A percentile compares a stretch with the other conserved stretches of the same genome.
phyloP scores from a whole-genome alignment of 176 grass and related monocot species.

The Poa annua region DNA sequence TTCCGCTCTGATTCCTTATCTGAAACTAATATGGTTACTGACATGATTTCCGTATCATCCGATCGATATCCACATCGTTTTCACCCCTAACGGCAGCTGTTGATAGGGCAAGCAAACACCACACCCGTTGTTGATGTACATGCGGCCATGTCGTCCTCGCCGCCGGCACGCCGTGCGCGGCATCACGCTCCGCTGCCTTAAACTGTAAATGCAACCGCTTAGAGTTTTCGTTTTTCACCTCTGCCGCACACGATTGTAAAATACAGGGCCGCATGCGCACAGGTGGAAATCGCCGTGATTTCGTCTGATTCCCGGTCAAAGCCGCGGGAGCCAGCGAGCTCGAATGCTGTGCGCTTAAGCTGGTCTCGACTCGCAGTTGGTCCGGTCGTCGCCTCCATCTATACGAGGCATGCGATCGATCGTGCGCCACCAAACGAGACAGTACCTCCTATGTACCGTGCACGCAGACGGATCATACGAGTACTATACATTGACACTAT shows the following conservation, averaged over 20 bases:
- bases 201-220: neutral
- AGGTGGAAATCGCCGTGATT: neutral
- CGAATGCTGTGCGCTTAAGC: neutral
- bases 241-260: neutral
- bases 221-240: neutral
- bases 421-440: neutral
- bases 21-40: too few relatives aligned
- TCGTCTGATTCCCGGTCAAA: conserved; percentile 6
- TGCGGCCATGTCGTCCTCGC: conserved; percentile 5
- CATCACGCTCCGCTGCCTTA: neutral
- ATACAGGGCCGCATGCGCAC: neutral
- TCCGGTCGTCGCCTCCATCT: too few relatives aligned
- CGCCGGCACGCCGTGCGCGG: neutral
- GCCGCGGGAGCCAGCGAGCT: neutral
- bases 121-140: neutral
- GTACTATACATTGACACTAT: neutral
- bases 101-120: neutral
- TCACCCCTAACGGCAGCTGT: too few relatives aligned
- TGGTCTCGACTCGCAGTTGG: too few relatives aligned
- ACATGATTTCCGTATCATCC: too few relatives aligned
- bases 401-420: too few relatives aligned
- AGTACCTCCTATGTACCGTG: neutral
- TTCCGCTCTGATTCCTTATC: too few relatives aligned
- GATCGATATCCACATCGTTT: too few relatives aligned
- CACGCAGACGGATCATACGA: neutral